Percentiles rank a stretch among this genome's conserved stretches.
These are phyloP conservation scores for Citrullus amarus DNA, from an alignment of 306 rosid species.

Conservation along the genomic window DNA sequence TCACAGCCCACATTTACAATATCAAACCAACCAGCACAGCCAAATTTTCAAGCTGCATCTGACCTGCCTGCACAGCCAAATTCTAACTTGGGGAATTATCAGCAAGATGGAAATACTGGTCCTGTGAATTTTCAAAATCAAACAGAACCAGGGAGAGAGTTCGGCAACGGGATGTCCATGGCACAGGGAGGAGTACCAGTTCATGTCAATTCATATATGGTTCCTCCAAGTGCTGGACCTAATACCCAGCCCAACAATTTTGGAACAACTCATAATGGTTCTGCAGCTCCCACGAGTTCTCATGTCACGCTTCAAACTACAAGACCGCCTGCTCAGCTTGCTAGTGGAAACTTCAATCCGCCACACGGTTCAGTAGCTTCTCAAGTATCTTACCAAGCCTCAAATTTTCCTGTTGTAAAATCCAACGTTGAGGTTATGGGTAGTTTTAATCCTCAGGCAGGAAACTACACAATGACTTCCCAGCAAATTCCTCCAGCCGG, in stretches of 20 bases:
- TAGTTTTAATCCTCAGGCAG: conserved; percentile 28
- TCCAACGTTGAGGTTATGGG: conserved; percentile 27
- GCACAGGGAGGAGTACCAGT: conserved; percentile 31
- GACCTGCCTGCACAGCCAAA: conserved; percentile 39
- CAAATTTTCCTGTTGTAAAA: conserved; percentile 19
- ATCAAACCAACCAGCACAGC: conserved; percentile 19
- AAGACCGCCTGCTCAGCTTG: conserved; percentile 30
- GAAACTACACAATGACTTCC: conserved; percentile 28
- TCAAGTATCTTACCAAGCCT: conserved; percentile 30
- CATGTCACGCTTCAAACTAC: conserved; percentile 23
- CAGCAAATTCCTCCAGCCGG: conserved; percentile 36
- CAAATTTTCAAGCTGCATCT: conserved; percentile 28
- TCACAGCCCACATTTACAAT: conserved; percentile 20
- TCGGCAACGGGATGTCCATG: conserved; percentile 35
- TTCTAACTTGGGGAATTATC: conserved; percentile 39
- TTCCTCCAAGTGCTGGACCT: not conserved
- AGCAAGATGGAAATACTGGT: conserved; percentile 31
- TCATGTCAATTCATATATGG: conserved; percentile 5
- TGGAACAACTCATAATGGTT: not conserved
- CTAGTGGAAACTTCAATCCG: conserved; percentile 28
- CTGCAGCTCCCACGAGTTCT: conserved; percentile 3
- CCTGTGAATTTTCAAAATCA: conserved; percentile 34
- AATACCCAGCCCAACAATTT: not conserved
- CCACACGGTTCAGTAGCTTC: conserved; percentile 10
- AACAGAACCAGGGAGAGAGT: conserved; percentile 42